These are phyloP conservation scores for Termitomyces sp. DNA, from an alignment of 768 basidiomycete species.

Conservation along the genomic window DNA sequence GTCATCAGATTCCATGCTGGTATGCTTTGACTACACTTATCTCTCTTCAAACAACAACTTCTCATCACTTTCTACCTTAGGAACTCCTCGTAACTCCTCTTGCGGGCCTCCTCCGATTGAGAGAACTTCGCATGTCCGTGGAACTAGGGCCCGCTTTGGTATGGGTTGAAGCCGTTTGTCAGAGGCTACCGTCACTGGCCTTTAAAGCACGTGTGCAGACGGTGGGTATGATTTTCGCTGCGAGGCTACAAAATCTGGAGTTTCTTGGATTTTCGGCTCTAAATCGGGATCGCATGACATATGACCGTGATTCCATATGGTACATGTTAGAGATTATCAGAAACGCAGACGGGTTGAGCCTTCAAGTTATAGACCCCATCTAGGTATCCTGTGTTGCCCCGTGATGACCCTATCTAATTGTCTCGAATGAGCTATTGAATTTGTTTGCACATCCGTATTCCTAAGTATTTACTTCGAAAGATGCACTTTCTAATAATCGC, in stretches of 20 bases:
- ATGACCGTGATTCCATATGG: not conserved
- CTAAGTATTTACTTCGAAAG: not conserved
- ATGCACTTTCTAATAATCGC: not conserved
- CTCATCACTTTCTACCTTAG: not conserved
- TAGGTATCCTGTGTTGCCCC: not conserved
- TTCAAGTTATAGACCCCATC: not conserved
- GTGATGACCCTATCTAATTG: not conserved
- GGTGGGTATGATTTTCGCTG: not conserved
- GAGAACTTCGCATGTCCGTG: slow-evolving; percentile 1
- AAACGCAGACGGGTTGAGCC: not conserved
- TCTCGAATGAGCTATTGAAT: not conserved
- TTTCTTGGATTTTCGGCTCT: not conserved
- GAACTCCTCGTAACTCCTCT: not conserved
- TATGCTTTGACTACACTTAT: not conserved
- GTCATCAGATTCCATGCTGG: not conserved
- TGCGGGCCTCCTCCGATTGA: not conserved
- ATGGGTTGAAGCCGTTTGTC: not conserved
- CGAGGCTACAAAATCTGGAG: not conserved
- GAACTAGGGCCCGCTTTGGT: not conserved
- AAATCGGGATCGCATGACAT: not conserved
- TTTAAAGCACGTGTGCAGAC: not conserved
- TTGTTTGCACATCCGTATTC: not conserved
- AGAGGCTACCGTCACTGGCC: not conserved
- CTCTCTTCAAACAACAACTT: too few relatives aligned
- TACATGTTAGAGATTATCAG: slow-evolving; percentile 1